Base-by-base conservation (phyloP, 176 grass and related monocot genomes). In the Coix lacrymajobi region DNA sequence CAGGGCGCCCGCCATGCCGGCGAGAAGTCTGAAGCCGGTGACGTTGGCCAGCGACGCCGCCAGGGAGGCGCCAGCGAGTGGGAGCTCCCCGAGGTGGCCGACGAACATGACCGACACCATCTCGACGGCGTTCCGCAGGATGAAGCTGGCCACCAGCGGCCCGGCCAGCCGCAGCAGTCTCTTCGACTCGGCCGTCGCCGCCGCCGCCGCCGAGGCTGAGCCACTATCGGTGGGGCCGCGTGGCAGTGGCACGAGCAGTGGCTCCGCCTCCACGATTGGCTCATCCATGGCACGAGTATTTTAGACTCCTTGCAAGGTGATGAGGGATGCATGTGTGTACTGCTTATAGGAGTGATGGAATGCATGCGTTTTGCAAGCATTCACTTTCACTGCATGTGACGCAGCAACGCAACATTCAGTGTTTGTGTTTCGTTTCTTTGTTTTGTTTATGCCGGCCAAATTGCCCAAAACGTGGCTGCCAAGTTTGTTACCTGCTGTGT, bases 1-100 rank as follows among this genome's bases (percentile, higher is more conserved):
- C n/a, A n/a, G n/a, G n/a, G n/a, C 7, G 88, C 88, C 72, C 85
- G 88, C 88, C 88, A 92, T 87, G 62, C 87, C 87, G 11, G 3
- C 5, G 12, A 71, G 68, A 0, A 71, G 68, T n/a, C 68, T 71
- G 68, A 71, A 71, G 39, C 68, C 68, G 3, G 68, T 71, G 6
- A 71, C 68, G 38, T 71, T 71, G 68, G 68, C 68, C n/a, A 71
- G 12, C 12, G 68, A 71, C 4, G 37, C 6, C 22, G 67, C 67
- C 3, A 70, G 67, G 37, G 67, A 70, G 22, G 67, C 67, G 22
- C 67, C 67, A 4, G 66, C 38, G 22, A 70, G 67, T 1, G 9
- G 67, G 1, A 70, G n/a, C 67, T 70, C 66, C 20, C 67, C 67
- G 37, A 70, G 67, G 38, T 43, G 67, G 22, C 67, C 67, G 0